Conservation (phyloP, 2,329 filamentous ascomycete species). For the Alternaria hordeiaustralica region DNA sequence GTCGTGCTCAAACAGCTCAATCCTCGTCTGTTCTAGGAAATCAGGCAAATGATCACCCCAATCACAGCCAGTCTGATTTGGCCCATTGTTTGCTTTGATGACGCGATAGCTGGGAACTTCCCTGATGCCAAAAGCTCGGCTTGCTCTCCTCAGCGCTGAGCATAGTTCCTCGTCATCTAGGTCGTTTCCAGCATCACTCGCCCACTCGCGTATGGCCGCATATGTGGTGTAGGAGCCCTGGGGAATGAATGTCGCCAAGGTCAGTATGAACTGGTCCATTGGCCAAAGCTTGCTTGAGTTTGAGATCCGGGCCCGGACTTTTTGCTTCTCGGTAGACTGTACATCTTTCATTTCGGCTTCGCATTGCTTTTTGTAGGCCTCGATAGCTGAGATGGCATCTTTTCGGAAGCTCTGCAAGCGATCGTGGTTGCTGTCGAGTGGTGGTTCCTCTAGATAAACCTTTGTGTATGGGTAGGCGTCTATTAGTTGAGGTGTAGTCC, state of each 20-base stretch:
- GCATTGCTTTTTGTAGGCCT: background rate
- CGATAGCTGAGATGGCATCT: background rate
- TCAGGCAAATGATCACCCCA: background rate
- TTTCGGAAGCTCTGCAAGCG: background rate
- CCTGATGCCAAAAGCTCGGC: background rate
- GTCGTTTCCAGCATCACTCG: background rate
- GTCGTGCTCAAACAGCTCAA: background rate
- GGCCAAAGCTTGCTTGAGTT: background rate
- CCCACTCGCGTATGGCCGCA: background rate
- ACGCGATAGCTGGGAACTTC: background rate
- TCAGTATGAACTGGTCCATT: background rate
- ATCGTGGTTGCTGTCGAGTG: background rate
- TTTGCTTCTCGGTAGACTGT: background rate
- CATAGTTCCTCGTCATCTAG: background rate
- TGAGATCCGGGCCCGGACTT: background rate
- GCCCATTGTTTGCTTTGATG: background rate
- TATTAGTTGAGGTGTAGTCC: background rate
- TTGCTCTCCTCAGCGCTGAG: background rate
- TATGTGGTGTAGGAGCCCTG: background rate
- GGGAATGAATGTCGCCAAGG: slow-evolving; percentile 5
- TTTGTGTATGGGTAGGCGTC: background rate
- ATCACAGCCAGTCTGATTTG: background rate
- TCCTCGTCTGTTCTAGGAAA: background rate
- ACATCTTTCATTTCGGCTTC: background rate
- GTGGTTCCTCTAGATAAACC: background rate